These are phyloP conservation scores for Eimeria praecox DNA, from an alignment of 169 alveolate species.

Conservation along the genomic window DNA sequence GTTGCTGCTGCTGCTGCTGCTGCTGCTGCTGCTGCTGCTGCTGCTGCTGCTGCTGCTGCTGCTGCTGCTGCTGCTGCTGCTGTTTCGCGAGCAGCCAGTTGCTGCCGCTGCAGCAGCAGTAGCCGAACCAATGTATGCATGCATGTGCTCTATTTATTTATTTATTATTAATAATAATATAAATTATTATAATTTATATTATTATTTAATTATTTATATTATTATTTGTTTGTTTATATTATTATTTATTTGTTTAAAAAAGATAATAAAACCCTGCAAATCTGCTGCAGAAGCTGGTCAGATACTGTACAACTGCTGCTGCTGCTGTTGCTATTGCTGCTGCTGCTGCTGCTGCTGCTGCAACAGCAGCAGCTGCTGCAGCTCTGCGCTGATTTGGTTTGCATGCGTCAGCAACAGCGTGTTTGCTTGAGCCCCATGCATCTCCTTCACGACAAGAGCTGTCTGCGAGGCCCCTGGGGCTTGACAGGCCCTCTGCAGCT, in stretches of 20 bases:
- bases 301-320: neutral
- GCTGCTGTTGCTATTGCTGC: neutral
- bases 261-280: neutral
- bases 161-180: too few species aligned
- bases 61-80: neutral
- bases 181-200: too few species aligned
- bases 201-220: neutral
- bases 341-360: neutral
- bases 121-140: neutral
- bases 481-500: neutral
- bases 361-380: neutral
- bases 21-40: neutral
- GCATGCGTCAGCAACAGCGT: constrained; percentile 49
- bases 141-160: too few species aligned
- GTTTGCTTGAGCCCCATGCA: constrained; percentile 12
- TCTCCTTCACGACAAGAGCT: neutral
- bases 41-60: neutral
- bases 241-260: neutral
- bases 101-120: neutral
- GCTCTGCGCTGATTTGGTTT: neutral
- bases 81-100: neutral
- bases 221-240: too few species aligned
- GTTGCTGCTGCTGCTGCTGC: neutral
- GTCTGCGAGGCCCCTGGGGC: neutral
- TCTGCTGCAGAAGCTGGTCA: neutral